A percentile compares a stretch with the other conserved stretches of the same genome.
Conservation (phyloP, 495 filamentous ascomycete genomes). For the Evansstolkia leycettana region DNA sequence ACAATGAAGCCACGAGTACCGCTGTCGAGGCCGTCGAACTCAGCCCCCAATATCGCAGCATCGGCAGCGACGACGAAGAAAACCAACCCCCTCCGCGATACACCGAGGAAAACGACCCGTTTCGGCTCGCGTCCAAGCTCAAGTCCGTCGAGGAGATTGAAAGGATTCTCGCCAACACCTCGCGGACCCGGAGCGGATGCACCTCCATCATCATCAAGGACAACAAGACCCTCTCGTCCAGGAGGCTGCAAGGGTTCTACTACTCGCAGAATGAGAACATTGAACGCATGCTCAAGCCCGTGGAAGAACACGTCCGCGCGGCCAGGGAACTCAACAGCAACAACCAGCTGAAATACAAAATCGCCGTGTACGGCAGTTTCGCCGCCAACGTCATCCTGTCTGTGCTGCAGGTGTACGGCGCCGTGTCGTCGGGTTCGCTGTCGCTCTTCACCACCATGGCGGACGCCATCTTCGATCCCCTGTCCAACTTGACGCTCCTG, state of each 20-base stretch:
- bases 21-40: constrained; percentile 19
- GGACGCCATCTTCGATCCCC: constrained; percentile 88
- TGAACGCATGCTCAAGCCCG: constrained; percentile 77
- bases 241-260: constrained; percentile 75
- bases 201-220: constrained; percentile 27
- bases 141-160: constrained; percentile 72
- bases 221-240: constrained; percentile 31
- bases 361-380: constrained; percentile 86
- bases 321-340: constrained; percentile 69
- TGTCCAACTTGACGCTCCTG: constrained; percentile 82
- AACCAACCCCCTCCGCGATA: constrained; percentile 47
- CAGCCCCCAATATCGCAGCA: constrained; percentile 18
- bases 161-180: constrained; percentile 70
- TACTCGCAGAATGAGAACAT: constrained; percentile 88
- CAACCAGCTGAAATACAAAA: constrained; percentile 73
- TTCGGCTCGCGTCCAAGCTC: constrained; percentile 62
- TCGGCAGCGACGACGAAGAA: constrained; percentile 47
- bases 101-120: constrained; percentile 61
- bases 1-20: constrained; percentile 23
- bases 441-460: constrained; percentile 98
- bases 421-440: constrained; percentile 71
- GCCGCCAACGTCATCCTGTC: constrained; percentile 71
- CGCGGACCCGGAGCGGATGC: constrained; percentile 56
- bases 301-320: constrained; percentile 76
- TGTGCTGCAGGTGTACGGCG: constrained; percentile 76